These are phyloP conservation scores for Colletotrichum graminicola DNA, from an alignment of 2,329 filamentous ascomycete species.

Conservation along the genomic window DNA sequence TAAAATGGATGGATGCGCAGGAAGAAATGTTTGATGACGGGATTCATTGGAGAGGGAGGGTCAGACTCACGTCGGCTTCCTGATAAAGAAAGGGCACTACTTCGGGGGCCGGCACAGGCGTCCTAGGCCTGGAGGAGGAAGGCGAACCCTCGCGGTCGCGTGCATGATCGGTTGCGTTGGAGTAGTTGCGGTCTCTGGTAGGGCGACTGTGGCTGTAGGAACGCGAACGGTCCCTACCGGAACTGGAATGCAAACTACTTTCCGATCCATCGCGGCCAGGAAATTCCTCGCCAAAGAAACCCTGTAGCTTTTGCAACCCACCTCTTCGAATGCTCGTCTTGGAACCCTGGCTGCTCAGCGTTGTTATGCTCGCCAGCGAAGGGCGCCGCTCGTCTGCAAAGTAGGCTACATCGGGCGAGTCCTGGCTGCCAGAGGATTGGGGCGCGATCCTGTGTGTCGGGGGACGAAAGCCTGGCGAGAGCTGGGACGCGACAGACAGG, in stretches of 20 bases:
- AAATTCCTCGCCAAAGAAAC: slow-evolving; percentile 93
- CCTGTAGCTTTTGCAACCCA: slow-evolving; percentile 85
- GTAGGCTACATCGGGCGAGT: slow-evolving; percentile 71
- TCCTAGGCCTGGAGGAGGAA: slow-evolving; percentile 80
- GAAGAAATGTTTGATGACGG: slow-evolving; percentile 4
- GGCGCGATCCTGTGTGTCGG: slow-evolving; percentile 43
- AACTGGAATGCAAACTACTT: slow-evolving; percentile 67
- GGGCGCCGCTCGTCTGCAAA: slow-evolving; percentile 82
- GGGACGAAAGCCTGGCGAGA: slow-evolving; percentile 76
- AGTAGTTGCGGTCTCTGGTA: slow-evolving; percentile 82
- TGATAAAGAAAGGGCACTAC: slow-evolving; percentile 99
- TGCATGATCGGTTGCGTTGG: slow-evolving; percentile 78
- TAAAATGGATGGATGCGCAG: slow-evolving; percentile 45
- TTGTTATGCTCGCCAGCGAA: slow-evolving; percentile 89
- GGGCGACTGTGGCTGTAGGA: slow-evolving; percentile 71
- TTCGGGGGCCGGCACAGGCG: slow-evolving; percentile 89
- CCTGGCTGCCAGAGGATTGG: slow-evolving; percentile 63
- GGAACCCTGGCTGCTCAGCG: slow-evolving; percentile 86
- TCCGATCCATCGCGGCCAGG: slow-evolving; percentile 81
- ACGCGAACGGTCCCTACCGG: slow-evolving; percentile 72
- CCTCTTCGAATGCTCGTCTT: slow-evolving; percentile 77
- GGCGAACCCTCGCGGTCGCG: slow-evolving; percentile 76
- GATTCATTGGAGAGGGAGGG: slow-evolving; percentile 21
- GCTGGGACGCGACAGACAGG: slow-evolving; percentile 70
- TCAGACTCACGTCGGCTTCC: slow-evolving; percentile 76